phyloP scores from a whole-genome alignment of 176 grass and related monocot species.

The Cymbopogon citratus region DNA sequence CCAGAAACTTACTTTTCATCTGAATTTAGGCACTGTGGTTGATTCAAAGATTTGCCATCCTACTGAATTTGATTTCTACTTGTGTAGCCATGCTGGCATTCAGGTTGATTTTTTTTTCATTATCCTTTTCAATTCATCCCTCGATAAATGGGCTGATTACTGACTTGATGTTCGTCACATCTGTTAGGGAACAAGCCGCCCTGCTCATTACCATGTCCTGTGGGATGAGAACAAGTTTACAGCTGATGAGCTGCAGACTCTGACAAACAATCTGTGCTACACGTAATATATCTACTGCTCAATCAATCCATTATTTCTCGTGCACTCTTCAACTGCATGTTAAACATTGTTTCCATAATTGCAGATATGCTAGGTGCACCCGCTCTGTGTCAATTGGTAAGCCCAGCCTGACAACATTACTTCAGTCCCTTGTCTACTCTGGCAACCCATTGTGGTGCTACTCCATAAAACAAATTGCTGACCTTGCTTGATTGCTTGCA shows the following conservation, averaged over 20 bases:
- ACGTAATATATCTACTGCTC: slow-evolving; percentile 55
- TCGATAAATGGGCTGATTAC: not conserved
- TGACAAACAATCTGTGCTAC: slow-evolving; percentile 99
- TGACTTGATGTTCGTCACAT: slow-evolving; percentile 7
- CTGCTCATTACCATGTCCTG: slow-evolving; percentile 93
- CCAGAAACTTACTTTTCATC: not conserved
- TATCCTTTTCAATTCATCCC: not conserved
- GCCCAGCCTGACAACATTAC: not conserved
- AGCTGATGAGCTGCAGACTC: slow-evolving; percentile 80
- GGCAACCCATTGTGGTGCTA: not conserved
- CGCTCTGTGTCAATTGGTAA: slow-evolving; percentile 88
- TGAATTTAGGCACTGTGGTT: slow-evolving; percentile 75
- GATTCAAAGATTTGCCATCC: slow-evolving; percentile 99
- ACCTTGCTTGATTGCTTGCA: slow-evolving; percentile 33
- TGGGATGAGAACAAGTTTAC: slow-evolving; percentile 99
- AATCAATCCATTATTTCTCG: not conserved
- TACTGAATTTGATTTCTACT: slow-evolving; percentile 97
- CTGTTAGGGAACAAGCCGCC: slow-evolving; percentile 81
- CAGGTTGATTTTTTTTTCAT: slow-evolving; percentile 43
- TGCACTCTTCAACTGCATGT: not conserved
- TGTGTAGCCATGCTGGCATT: slow-evolving; percentile 97
- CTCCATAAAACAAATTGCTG: not conserved
- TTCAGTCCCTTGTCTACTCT: not conserved
- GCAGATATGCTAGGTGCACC: slow-evolving; percentile 83
- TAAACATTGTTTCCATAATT: slow-evolving; percentile 17